Evolutionary conservation across 1,284 basidiomycete genomes (phyloP), one percentile per base, ranked within the genome.

Genomic region (Heterobasidion occidentale): DNA sequence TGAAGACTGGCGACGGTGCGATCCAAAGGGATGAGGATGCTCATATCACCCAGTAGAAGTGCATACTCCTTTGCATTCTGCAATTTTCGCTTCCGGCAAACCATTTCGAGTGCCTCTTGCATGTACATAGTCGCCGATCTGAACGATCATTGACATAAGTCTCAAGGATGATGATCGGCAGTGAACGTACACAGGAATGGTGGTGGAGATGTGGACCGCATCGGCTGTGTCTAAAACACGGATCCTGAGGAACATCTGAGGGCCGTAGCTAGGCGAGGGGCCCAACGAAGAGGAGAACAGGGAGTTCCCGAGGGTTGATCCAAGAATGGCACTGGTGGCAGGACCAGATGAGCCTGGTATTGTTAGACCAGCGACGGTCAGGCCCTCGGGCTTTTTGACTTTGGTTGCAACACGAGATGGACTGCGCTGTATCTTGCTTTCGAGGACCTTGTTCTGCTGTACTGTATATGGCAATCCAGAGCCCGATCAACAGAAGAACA

Each of bases 101-200:
- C 83, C 20, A 84, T 76, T 63, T 98, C 95, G 44, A 98, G 81
- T 1, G 95, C 91, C 70, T 99, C 95, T 56, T 94, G 91, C 79
- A 98, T 88, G 70, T 98, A 99, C 88, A 93, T 97, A n/a, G 92
- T 94, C 14, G 89, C 82, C 3, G 92, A 88, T 1, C 92, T 94
- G 60, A 19, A 50, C 9, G n/a, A 9, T 1, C 12, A n/a, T 1
- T 36, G 5, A 46, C 42, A 27, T 6, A 56, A 42, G 7, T 7
- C 44, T 9, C 19, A 27, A 33, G 36, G 20, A 55, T 46, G 27
- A 27, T 27, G 27, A 52, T 50, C 27, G 9, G 2, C 8, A 38
- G 42, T 20, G 19, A 46, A 75, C 89, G 54, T 78, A 94, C 91
- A 92, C 92, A 50, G 85, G 87, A 62, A 95, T 91, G 0, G 92